Evolutionary conservation across 352 stramenopile species (phyloP).

Genomic region (Pythium pectinolyticum): DNA sequence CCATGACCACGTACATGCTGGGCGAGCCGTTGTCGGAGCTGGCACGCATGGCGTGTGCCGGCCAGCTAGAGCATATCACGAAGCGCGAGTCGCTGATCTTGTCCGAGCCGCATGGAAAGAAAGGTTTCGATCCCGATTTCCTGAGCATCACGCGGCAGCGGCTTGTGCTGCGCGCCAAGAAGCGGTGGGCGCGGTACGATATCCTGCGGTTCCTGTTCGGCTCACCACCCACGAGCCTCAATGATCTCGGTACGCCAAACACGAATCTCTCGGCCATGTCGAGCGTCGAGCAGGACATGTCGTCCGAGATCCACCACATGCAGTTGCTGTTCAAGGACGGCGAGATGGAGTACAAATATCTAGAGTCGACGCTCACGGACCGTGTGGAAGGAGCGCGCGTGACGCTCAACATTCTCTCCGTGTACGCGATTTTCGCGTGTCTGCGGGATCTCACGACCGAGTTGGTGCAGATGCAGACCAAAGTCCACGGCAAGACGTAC

Average conservation of each 20-base stretch:
- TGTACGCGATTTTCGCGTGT: constrained; percentile 66
- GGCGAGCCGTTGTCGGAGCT: constrained; percentile 67
- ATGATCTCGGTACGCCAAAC: constrained; percentile 32
- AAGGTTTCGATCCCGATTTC: constrained; percentile 53
- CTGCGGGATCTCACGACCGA: constrained; percentile 65
- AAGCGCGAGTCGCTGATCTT: constrained; percentile 69
- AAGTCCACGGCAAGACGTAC: constrained; percentile 24
- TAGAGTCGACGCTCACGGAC: constrained; percentile 59
- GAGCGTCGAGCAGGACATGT: constrained; percentile 63
- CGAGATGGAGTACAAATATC: constrained; percentile 76
- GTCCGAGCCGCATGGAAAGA: constrained; percentile 43
- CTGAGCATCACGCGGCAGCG: constrained; percentile 48
- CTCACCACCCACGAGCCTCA: constrained; percentile 40
- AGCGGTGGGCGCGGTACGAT: constrained; percentile 61
- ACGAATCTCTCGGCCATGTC: constrained; percentile 38
- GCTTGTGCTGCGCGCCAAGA: constrained; percentile 50
- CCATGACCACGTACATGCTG: constrained; percentile 83
- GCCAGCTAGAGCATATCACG: constrained; percentile 65
- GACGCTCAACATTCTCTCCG: constrained; percentile 51
- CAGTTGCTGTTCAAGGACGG: constrained; percentile 66
- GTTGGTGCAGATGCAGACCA: constrained; percentile 32
- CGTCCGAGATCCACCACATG: constrained; percentile 54
- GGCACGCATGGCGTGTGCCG: constrained; percentile 52
- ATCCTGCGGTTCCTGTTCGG: constrained; percentile 54
- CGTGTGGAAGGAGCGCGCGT: constrained; percentile 65